Evolutionary conservation across 257 asterid species (phyloP), one percentile per base, ranked within the genome.

Genomic region (Hygrophila difformis): DNA sequence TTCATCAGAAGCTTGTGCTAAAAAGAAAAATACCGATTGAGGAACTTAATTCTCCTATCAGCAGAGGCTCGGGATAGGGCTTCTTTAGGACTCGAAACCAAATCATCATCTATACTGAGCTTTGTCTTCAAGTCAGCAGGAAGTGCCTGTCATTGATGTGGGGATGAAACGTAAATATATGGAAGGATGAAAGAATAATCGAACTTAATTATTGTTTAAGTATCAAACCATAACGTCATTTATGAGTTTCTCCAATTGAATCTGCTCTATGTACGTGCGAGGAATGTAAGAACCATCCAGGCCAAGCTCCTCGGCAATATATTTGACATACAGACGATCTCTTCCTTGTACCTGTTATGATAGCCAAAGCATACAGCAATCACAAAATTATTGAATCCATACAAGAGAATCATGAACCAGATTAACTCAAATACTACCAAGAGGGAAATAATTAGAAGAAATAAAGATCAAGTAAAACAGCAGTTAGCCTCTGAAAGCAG

Each of bases 1-100:
- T 26, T 1, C 19, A 11, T 40, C 10, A 8, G n/a, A 39, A 41
- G 36, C 47, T 34, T 24, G 40, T 35, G 56, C 55, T 21, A 52
- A 26, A 3, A 26, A 52, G 22, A 1, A 52, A 43, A 48, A 39
- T 64, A 74, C 98, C 95, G 86, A 60, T 78, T 91, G 53, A 91
- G 86, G 62, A 86, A 86, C 69, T 91, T 82, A 42, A 53, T 61
- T 79, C 98, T 74, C 73, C 98, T 77, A 61, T 91, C 96, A 38
- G 93, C 67, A 8, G 98, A 91, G 66, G 98, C 98, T 58, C 91
- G 78, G 47, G 93, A 82, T 34, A 89, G 62, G 52, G 98, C 98
- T 80, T 91, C 98, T 82, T 87, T 86, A 39, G 98, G 96, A 72
- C 98, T 89, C 37, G 86, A 73, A 70, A 54, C 91, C 61, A 73